A percentile compares a stretch with the other conserved stretches of the same genome.
Conservation (phyloP, 305 asterid species). For the Solanum chacoense region DNA sequence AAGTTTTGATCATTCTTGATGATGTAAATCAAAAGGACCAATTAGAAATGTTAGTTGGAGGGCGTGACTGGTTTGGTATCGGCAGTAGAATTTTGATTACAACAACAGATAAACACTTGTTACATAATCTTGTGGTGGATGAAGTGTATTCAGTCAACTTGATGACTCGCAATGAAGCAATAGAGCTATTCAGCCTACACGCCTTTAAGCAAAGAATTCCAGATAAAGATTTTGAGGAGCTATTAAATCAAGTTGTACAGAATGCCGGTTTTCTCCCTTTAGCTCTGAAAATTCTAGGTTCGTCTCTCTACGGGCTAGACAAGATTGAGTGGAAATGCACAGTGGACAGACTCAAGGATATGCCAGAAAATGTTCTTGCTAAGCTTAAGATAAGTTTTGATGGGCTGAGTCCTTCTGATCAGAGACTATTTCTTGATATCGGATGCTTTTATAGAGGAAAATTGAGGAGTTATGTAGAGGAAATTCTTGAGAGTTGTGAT, state of each 20-base stretch:
- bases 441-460: conserved; percentile 1
- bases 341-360: background rate
- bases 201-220: conserved; percentile 10
- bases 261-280: conserved; percentile 1
- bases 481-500: conserved; percentile 2
- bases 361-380: conserved; percentile 1
- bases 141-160: background rate
- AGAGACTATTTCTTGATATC: conserved; percentile 1
- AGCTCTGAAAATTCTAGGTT: conserved; percentile 8
- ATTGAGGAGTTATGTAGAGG: conserved; percentile 2
- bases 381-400: conserved; percentile 12
- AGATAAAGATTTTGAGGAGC: background rate
- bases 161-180: background rate
- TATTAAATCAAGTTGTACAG: background rate
- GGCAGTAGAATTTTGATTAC: conserved; percentile 12
- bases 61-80: conserved; percentile 2
- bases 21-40: conserved; percentile 5
- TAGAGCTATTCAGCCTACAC: conserved; percentile 5
- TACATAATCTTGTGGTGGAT: background rate
- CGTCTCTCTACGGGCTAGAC: background rate
- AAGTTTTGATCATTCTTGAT: conserved; percentile 9
- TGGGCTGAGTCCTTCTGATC: background rate
- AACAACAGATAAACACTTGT: background rate
- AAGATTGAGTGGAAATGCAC: background rate
- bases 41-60: background rate